Percentiles rank a stretch among this genome's conserved stretches.
phyloP scores from a whole-genome alignment of 305 asterid genomes.

The Fraxinus greggii region DNA sequence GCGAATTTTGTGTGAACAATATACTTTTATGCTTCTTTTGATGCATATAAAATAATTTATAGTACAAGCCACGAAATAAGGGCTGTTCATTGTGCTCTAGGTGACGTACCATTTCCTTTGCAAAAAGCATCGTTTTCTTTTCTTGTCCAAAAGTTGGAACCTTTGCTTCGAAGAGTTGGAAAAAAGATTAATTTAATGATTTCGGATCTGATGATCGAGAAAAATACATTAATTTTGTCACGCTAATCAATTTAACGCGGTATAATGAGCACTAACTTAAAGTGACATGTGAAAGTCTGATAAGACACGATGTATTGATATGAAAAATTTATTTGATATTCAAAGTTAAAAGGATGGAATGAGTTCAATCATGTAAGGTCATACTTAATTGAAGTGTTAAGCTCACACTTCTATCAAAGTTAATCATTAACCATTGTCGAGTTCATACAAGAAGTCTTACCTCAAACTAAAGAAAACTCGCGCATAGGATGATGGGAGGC shows the following conservation, averaged over 20 bases:
- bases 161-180: background rate
- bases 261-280: background rate
- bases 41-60: background rate
- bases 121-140: background rate
- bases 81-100: background rate
- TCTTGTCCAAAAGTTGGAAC: constrained; percentile 1
- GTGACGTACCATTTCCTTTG: background rate
- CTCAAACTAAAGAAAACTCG: background rate
- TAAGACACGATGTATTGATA: background rate
- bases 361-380: background rate
- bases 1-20: background rate
- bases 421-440: background rate
- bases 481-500: background rate
- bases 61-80: background rate
- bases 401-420: background rate
- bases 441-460: background rate
- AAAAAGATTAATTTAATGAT: background rate
- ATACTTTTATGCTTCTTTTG: background rate
- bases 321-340: background rate
- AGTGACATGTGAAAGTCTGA: background rate
- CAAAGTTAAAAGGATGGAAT: background rate
- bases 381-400: background rate
- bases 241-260: background rate
- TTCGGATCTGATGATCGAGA: background rate
- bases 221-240: background rate